Evolutionary conservation across 805 yeast species (phyloP).

Genomic region (Yamadazyma laniorum): DNA sequence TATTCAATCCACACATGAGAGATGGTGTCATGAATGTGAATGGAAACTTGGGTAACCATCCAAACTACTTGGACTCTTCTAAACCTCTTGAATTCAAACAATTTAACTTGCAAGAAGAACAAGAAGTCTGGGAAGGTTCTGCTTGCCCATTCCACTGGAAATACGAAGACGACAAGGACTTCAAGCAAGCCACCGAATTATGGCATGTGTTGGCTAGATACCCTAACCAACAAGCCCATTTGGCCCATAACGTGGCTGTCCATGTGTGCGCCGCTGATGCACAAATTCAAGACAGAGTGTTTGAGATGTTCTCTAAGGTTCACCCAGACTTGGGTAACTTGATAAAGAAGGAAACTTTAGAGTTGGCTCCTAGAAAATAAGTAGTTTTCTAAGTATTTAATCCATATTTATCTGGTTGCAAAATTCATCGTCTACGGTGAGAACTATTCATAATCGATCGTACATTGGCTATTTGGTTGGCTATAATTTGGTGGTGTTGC

Average conservation of each 20-base stretch:
- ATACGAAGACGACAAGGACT: constrained; percentile 64
- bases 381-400: constrained; percentile 1
- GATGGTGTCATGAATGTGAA: constrained; percentile 70
- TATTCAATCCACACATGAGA: constrained; percentile 64
- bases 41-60: constrained; percentile 69
- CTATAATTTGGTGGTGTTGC: constrained; percentile 43
- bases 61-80: constrained; percentile 66
- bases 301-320: constrained; percentile 73
- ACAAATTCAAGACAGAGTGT: constrained; percentile 72
- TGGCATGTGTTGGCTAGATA: constrained; percentile 75
- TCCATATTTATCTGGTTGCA: no score
- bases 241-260: constrained; percentile 78
- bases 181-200: constrained; percentile 69
- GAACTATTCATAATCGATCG: no score
- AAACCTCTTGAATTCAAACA: constrained; percentile 47
- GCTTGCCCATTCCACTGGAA: constrained; percentile 88
- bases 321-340: constrained; percentile 63
- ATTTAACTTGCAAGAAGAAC: constrained; percentile 56
- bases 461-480: neutral
- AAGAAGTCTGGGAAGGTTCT: constrained; percentile 78
- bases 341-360: constrained; percentile 61
- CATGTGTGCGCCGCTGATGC: constrained; percentile 70
- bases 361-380: constrained; percentile 47
- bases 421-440: no score
- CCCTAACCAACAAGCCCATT: constrained; percentile 77